phyloP scores from a whole-genome alignment of 176 grass and related monocot genomes.

The Triticum dicoccoides region DNA sequence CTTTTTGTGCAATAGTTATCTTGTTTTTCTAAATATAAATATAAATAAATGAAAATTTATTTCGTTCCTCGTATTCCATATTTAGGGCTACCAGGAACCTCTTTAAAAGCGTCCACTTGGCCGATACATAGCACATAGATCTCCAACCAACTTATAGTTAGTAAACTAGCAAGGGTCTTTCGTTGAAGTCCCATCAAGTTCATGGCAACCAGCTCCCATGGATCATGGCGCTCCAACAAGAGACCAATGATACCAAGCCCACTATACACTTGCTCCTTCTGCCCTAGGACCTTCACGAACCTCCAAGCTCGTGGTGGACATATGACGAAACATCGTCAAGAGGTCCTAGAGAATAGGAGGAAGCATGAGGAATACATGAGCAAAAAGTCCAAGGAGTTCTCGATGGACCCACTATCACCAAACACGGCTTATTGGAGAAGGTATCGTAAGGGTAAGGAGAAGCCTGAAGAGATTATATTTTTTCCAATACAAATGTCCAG shows the following conservation, averaged over 20 bases:
- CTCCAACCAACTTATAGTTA: background rate
- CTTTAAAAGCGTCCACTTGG: background rate
- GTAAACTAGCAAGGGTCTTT: background rate
- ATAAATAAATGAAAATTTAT: background rate
- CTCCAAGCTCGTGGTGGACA: conserved; percentile 15
- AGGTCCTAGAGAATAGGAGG: background rate
- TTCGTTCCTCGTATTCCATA: background rate
- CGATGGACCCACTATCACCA: background rate
- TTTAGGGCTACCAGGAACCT: background rate
- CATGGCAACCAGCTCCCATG: background rate
- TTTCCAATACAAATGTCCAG: background rate
- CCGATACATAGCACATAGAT: background rate
- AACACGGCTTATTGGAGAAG: conserved; percentile 2
- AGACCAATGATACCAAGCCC: background rate
- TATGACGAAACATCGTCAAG: background rate
- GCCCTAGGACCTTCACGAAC: conserved; percentile 11
- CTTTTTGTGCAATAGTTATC: background rate
- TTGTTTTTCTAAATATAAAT: background rate
- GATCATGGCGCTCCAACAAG: background rate
- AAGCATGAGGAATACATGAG: background rate
- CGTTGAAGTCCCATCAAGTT: background rate
- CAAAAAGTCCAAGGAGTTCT: background rate
- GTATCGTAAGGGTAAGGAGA: background rate
- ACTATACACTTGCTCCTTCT: background rate
- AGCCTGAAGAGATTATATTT: background rate